Evolutionary conservation across 805 yeast genomes (phyloP).

Genomic region (Wickerhamiella cacticola): DNA sequence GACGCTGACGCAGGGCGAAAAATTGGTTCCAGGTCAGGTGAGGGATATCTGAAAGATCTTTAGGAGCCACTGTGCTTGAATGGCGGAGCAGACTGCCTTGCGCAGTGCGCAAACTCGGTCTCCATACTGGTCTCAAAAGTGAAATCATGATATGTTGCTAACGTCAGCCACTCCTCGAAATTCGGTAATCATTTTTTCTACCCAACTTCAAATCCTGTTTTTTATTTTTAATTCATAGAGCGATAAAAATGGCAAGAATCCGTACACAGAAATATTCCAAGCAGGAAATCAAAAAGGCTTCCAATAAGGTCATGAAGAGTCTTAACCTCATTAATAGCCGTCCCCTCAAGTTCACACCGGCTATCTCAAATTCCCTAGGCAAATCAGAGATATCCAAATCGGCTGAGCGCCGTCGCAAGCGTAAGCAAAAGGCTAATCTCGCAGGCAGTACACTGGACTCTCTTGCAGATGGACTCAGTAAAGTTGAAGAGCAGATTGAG

Average conservation of each 20-base stretch:
- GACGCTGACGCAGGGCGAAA: conserved; percentile 60
- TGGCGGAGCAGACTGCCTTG: neutral
- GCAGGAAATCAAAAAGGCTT: conserved; percentile 22
- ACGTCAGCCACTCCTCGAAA: neutral
- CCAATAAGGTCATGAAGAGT: conserved; percentile 22
- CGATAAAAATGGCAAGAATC: neutral
- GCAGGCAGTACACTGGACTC: conserved; percentile 21
- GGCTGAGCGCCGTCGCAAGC: conserved; percentile 18
- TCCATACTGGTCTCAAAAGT: neutral
- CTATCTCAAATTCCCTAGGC: conserved; percentile 20
- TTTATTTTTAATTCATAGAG: neutral
- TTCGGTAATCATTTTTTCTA: neutral
- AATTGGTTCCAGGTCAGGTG: conserved; percentile 60
- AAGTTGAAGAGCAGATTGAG: conserved; percentile 10
- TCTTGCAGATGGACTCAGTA: conserved; percentile 17
- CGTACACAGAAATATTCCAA: conserved; percentile 18
- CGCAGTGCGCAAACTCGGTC: neutral
- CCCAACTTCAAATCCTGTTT: neutral
- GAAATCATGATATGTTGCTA: conserved; percentile 8
- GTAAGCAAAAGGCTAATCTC: conserved; percentile 16
- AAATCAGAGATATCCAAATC: conserved; percentile 19
- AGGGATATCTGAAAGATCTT: neutral
- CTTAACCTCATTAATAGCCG: conserved; percentile 17
- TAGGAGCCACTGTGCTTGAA: conserved; percentile 8
- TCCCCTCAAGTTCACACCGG: conserved; percentile 13